These are phyloP conservation scores for Pichia californica DNA, from an alignment of 805 yeast genomes.

Conservation along the genomic window DNA sequence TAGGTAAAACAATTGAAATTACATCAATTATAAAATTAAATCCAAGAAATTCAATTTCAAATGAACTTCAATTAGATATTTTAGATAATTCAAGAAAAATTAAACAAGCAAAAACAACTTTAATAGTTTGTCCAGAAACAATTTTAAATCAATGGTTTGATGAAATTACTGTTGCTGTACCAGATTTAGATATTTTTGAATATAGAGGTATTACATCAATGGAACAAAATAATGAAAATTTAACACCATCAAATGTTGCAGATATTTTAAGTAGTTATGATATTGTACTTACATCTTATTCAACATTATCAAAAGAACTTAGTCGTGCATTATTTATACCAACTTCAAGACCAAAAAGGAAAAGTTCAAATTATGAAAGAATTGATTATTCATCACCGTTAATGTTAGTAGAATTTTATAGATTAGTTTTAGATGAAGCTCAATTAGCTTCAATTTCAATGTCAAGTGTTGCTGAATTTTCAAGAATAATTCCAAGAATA, in stretches of 20 bases:
- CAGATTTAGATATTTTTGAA: conserved; percentile 51
- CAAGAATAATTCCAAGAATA: conserved; percentile 69
- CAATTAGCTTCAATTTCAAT: conserved; percentile 80
- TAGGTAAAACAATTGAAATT: conserved; percentile 90
- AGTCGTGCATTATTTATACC: conserved; percentile 75
- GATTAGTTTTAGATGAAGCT: conserved; percentile 88
- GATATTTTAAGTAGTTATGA: conserved; percentile 57
- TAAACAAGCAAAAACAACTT: conserved; percentile 56
- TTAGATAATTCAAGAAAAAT: conserved; percentile 40
- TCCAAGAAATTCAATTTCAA: conserved; percentile 36
- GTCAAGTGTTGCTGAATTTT: conserved; percentile 74
- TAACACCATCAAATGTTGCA: conserved; percentile 36
- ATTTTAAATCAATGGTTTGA: conserved; percentile 81
- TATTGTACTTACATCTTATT: conserved; percentile 74
- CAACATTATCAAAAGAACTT: conserved; percentile 63
- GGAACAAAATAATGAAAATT: conserved; percentile 17
- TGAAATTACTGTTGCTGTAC: conserved; percentile 57
- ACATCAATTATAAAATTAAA: conserved; percentile 59
- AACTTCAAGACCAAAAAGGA: conserved; percentile 40
- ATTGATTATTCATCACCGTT: conserved; percentile 74
- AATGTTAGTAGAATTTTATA: conserved; percentile 77
- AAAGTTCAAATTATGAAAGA: conserved; percentile 29
- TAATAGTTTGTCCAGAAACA: conserved; percentile 82
- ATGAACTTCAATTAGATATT: conserved; percentile 28
- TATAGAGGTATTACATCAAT: conserved; percentile 52